Conservation (phyloP, 768 basidiomycete species). For the Pulveroboletus sp. region DNA sequence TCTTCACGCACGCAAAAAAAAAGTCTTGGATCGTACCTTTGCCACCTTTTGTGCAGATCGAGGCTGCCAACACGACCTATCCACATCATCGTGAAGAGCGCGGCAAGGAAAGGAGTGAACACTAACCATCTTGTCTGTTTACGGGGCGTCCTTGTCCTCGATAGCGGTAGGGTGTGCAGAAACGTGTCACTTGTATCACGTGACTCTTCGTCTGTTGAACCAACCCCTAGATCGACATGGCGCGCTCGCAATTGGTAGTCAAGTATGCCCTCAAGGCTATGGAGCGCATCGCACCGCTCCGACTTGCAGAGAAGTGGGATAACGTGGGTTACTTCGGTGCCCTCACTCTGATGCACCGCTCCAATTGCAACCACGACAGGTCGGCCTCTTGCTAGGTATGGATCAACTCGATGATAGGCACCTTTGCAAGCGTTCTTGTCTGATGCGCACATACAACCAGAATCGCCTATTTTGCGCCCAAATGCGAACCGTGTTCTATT, state of each 20-base stretch:
- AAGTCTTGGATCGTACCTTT: constrained; percentile 61
- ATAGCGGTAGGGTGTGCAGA: not conserved
- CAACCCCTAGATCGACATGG: constrained; percentile 1
- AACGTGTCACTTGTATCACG: constrained; percentile 18
- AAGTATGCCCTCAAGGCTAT: constrained; percentile 61
- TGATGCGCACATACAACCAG: constrained; percentile 26
- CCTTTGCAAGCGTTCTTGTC: not conserved
- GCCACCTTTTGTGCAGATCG: constrained; percentile 92
- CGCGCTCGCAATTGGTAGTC: constrained; percentile 11
- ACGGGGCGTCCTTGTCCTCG: not conserved
- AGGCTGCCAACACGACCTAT: constrained; percentile 89
- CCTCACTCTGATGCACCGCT: not conserved
- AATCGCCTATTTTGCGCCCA: constrained; percentile 49
- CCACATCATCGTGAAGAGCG: constrained; percentile 1
- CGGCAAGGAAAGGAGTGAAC: not conserved
- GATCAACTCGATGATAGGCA: constrained; percentile 4
- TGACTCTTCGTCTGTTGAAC: constrained; percentile 3
- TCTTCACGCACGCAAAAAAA: not conserved
- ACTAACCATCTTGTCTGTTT: constrained; percentile 22
- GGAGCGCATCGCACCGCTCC: constrained; percentile 82
- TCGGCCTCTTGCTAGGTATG: constrained; percentile 69
- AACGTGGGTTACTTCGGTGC: constrained; percentile 57
- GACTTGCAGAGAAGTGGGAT: constrained; percentile 88
- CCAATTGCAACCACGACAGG: constrained; percentile 36
- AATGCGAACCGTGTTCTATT: constrained; percentile 50